A percentile compares a stretch with the other conserved stretches of the same genome.
These are phyloP conservation scores for Gypsophila paniculata DNA, from an alignment of 179 eudicot genomes.

Conservation along the genomic window DNA sequence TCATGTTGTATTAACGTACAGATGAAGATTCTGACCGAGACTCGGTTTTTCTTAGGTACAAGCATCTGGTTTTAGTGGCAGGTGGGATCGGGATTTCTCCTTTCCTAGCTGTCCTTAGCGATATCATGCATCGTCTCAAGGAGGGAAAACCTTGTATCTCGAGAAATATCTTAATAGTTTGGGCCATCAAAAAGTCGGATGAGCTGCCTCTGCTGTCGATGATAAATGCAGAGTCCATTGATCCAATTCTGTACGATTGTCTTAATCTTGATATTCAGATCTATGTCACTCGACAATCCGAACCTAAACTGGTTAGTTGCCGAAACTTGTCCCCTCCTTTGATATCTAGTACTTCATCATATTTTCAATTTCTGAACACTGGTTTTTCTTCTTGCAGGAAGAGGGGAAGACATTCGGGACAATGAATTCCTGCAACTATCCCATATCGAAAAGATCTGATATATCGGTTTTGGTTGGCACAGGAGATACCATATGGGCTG, in stretches of 20 bases:
- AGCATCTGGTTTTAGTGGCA: constrained; percentile 75
- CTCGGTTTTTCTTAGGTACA: constrained; percentile 45
- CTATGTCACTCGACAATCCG: constrained; percentile 75
- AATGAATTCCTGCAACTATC: constrained; percentile 33
- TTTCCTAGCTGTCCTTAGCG: constrained; percentile 74
- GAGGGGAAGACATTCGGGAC: constrained; percentile 42
- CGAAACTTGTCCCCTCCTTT: background rate
- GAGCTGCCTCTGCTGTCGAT: constrained; percentile 72
- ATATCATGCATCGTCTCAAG: constrained; percentile 62
- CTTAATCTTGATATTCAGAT: constrained; percentile 80
- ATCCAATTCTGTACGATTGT: constrained; percentile 47
- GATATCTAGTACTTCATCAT: background rate
- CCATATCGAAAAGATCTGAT: constrained; percentile 29
- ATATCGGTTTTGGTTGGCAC: constrained; percentile 82
- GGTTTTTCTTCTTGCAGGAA: constrained; percentile 48
- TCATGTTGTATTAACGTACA: background rate
- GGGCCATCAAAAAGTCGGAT: constrained; percentile 80
- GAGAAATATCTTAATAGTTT: constrained; percentile 53
- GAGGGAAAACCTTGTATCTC: constrained; percentile 68
- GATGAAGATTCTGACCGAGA: background rate
- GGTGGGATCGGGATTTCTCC: constrained; percentile 98
- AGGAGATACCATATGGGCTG: constrained; percentile 75
- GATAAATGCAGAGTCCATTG: constrained; percentile 54
- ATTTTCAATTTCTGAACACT: background rate
- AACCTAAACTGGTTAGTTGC: constrained; percentile 53